Conservation (phyloP, 495 filamentous ascomycete species). For the Aspergillus leporis region DNA sequence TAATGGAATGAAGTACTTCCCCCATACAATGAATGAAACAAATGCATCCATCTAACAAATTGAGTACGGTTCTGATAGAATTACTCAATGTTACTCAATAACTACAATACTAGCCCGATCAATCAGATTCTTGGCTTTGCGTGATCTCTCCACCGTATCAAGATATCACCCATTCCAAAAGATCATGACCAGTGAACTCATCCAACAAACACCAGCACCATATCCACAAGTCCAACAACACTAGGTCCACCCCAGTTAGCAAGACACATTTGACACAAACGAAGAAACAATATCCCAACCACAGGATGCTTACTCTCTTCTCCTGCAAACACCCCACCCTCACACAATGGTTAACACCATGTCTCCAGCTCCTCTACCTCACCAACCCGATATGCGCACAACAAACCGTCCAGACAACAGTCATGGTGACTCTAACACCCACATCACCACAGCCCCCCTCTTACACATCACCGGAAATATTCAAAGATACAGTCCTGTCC, state of each 20-base stretch:
- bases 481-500: constrained; percentile 61
- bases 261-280: neutral
- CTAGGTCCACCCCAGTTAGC: too few species aligned
- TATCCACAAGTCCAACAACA: neutral
- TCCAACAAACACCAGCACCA: neutral
- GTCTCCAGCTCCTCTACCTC: constrained; percentile 8
- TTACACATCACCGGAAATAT: constrained; percentile 50
- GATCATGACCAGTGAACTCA: neutral
- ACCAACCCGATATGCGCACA: constrained; percentile 12
- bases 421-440: constrained; percentile 26
- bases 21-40: neutral
- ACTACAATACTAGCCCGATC: neutral
- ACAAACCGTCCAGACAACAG: constrained; percentile 21
- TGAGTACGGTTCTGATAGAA: neutral
- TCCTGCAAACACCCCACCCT: neutral
- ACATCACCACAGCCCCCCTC: constrained; percentile 36
- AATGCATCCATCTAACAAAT: neutral
- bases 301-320: neutral
- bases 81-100: neutral
- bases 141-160: neutral
- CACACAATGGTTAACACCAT: neutral
- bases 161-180: neutral
- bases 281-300: neutral
- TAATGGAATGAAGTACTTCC: neutral
- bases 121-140: neutral